These are phyloP conservation scores for Calvatia gigantea DNA, from an alignment of 768 basidiomycete genomes.

Conservation along the genomic window DNA sequence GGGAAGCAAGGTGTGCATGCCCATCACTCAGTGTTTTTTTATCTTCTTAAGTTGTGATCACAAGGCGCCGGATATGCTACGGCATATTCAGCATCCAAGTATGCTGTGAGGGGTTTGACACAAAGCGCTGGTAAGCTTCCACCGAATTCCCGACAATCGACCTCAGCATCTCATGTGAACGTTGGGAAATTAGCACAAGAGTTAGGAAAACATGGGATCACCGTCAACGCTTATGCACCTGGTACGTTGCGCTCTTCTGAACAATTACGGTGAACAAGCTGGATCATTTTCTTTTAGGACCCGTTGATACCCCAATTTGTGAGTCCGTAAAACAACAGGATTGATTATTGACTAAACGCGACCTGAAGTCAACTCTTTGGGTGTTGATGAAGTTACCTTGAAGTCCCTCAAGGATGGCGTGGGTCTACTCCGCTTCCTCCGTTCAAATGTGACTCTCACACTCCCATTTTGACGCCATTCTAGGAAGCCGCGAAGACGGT, in stretches of 20 bases:
- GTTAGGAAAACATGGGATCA: conserved; percentile 34
- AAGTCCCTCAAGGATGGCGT: not conserved
- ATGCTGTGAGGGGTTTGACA: conserved; percentile 37
- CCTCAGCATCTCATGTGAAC: not conserved
- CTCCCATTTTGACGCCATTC: not conserved
- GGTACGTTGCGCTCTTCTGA: conserved; percentile 16
- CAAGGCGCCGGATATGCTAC: not conserved
- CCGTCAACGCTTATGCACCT: conserved; percentile 41
- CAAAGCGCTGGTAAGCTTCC: conserved; percentile 32
- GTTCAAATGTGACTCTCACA: not conserved
- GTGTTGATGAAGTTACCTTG: not conserved
- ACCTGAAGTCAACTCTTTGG: not conserved
- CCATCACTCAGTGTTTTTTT: not conserved
- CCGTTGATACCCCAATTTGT: conserved; percentile 2
- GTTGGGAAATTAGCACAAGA: conserved; percentile 26
- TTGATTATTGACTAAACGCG: not conserved
- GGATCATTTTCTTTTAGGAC: not conserved
- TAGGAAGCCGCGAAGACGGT: conserved; percentile 1
- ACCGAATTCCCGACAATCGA: not conserved
- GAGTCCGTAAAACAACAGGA: not conserved
- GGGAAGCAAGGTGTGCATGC: conserved; percentile 24
- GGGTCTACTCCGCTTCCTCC: not conserved
- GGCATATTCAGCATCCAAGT: conserved; percentile 34
- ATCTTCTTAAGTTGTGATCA: not conserved
- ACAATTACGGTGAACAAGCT: not conserved